These are phyloP conservation scores for Clitoria ternatea DNA, from an alignment of 306 rosid genomes.

Conservation along the genomic window DNA sequence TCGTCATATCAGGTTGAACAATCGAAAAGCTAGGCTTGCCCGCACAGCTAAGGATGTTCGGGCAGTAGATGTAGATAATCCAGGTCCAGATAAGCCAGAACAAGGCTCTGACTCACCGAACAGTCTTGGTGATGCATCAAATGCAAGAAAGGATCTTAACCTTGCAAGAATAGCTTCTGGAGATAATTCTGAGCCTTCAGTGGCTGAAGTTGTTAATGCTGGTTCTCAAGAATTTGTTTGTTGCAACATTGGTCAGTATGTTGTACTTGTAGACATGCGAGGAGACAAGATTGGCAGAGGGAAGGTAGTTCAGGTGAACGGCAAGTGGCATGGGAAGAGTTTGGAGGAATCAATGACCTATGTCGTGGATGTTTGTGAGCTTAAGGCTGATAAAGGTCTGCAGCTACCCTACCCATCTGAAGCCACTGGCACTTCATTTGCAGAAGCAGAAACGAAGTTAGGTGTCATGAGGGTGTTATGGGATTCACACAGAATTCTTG, in stretches of 20 bases:
- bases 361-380: constrained; percentile 70
- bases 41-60: constrained; percentile 71
- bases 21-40: constrained; percentile 91
- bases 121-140: constrained; percentile 47
- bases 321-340: constrained; percentile 63
- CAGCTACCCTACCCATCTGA: constrained; percentile 63
- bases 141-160: constrained; percentile 38
- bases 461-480: constrained; percentile 82
- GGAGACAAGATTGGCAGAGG: constrained; percentile 77
- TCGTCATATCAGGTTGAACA: constrained; percentile 67
- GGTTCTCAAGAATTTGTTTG: constrained; percentile 40
- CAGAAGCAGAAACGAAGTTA: constrained; percentile 60
- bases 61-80: constrained; percentile 42
- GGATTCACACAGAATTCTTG: constrained; percentile 53
- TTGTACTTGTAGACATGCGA: constrained; percentile 35
- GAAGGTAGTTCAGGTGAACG: constrained; percentile 59
- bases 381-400: constrained; percentile 46
- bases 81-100: constrained; percentile 50
- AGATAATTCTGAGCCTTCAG: constrained; percentile 29
- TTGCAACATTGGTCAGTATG: constrained; percentile 56
- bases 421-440: constrained; percentile 60
- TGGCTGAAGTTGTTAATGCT: constrained; percentile 27
- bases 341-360: constrained; percentile 49
- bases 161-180: constrained; percentile 15
- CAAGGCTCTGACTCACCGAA: constrained; percentile 49